Conservation (phyloP, 1,139 yeast genomes). For the Casaregolazyma suthepensis region DNA sequence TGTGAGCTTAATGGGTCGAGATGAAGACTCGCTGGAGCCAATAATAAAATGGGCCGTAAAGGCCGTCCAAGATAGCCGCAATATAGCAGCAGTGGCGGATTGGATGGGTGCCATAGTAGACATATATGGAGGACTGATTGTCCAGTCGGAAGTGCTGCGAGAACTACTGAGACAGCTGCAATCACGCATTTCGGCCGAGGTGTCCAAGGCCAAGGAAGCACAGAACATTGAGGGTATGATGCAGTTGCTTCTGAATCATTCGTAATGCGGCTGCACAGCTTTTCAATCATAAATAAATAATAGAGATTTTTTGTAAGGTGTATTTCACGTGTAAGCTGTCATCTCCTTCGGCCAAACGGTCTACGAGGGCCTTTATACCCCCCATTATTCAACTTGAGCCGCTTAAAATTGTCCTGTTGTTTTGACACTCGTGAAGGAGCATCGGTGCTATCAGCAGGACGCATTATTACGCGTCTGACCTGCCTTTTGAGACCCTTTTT, state of each 20-base stretch:
- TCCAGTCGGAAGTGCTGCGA: conserved; percentile 71
- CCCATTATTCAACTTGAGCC: conserved; percentile 23
- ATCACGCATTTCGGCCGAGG: conserved; percentile 55
- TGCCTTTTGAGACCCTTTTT: conserved; percentile 54
- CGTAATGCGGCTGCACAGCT: too few relatives aligned
- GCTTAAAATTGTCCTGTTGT: conserved; percentile 20
- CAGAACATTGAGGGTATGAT: conserved; percentile 90
- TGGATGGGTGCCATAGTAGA: conserved; percentile 78
- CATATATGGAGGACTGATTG: conserved; percentile 66
- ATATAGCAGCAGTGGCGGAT: conserved; percentile 70
- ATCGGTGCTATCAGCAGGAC: conserved; percentile 34
- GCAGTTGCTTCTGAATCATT: conserved; percentile 47
- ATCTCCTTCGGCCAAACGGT: conserved; percentile 14
- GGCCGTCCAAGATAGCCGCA: conserved; percentile 70
- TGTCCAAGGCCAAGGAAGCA: conserved; percentile 78
- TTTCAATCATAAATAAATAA: conserved; percentile 3
- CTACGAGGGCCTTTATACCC: conserved; percentile 21
- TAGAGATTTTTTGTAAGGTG: not conserved
- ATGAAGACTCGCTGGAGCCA: conserved; percentile 81
- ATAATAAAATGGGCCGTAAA: conserved; percentile 75
- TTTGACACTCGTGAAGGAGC: conserved; percentile 13
- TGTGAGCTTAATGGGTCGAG: conserved; percentile 71
- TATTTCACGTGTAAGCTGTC: not conserved
- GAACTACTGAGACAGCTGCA: conserved; percentile 58
- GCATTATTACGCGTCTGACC: conserved; percentile 55